Base-by-base conservation (phyloP, 306 rosid genomes). In the Oemleria cerasiformis region DNA sequence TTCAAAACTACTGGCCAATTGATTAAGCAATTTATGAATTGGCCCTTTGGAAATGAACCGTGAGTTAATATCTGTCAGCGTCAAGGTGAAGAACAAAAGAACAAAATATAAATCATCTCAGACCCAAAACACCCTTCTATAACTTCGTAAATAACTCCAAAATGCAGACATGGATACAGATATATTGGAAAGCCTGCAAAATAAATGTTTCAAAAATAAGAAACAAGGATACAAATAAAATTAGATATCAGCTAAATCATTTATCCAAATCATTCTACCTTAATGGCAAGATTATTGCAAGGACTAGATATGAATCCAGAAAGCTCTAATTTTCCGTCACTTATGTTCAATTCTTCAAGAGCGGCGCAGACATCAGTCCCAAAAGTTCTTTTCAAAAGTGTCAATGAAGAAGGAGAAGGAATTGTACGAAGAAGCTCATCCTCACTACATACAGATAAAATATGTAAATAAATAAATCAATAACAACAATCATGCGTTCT, bases 121-220 rank as follows among this genome's bases (percentile, higher is more conserved):
- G 69, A 67, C 70, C 75, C 76, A 72, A 56, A 13, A 68, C 19
- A 75, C 45, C 79, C 70, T 76, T 79, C 50, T 60, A 63, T 63
- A 76, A 72, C 51, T 67, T 49, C 57, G 39, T 80, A 73, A 58
- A 73, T 67, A 71, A 80, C 77, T 62, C 72, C 82, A 68, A 71
- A 49, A 73, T 72, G 66, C 45, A 79, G 87, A 62, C 63, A 77
- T 9, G 99, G 99, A 94, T 94, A 94, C 99, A 94, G 85, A 89
- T 67, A 82, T 86, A 91, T 78, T 94, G 96, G 73, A 94, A 81
- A 75, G 83, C 97, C 97, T 91, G 97, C 87, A 79, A 86, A 75
- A 62, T 17, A 17, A 67, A 53, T 59, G 15, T 67, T 61, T n/a
- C 9, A 13, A 60, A 36, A 36, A n/a, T 58, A 53, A 65, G 60